Conservation (phyloP, 2,329 filamentous ascomycete genomes). For the Arthrocladium fulminans region DNA sequence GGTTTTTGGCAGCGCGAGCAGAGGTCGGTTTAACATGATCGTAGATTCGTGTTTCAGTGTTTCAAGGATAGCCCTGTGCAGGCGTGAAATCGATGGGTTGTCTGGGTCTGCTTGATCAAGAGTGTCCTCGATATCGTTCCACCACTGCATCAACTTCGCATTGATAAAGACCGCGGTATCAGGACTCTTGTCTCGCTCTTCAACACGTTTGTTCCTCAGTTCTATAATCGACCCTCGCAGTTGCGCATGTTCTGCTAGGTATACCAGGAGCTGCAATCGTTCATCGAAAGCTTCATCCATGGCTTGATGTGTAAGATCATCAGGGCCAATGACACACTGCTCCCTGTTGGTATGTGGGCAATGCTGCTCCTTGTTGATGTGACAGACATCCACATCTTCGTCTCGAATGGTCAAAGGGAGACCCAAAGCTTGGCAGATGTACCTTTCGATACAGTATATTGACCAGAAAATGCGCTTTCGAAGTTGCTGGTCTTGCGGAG, state of each 20-base stretch:
- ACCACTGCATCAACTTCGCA: constrained; percentile 45
- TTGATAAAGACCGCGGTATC: constrained; percentile 39
- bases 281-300: constrained; percentile 11
- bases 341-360: too few relatives aligned
- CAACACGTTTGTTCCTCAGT: constrained; percentile 45
- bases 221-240: constrained; percentile 46
- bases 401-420: constrained; percentile 48
- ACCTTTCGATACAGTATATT: constrained; percentile 47
- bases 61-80: constrained; percentile 36
- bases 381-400: constrained; percentile 52
- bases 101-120: constrained; percentile 32
- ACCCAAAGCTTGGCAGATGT: constrained; percentile 49
- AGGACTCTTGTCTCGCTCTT: constrained; percentile 36
- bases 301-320: too few relatives aligned
- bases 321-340: too few relatives aligned
- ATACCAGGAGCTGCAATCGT: constrained; percentile 31
- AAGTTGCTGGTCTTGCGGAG: constrained; percentile 37
- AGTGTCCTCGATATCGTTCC: constrained; percentile 45
- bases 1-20: constrained; percentile 38
- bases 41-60: constrained; percentile 43
- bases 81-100: constrained; percentile 22
- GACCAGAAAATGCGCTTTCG: constrained; percentile 50
- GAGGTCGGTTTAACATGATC: constrained; percentile 44
- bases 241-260: constrained; percentile 41
- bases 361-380: constrained; percentile 43